Conservation (phyloP, 108 stramenopile species). For the Discostella pseudostelligera region DNA sequence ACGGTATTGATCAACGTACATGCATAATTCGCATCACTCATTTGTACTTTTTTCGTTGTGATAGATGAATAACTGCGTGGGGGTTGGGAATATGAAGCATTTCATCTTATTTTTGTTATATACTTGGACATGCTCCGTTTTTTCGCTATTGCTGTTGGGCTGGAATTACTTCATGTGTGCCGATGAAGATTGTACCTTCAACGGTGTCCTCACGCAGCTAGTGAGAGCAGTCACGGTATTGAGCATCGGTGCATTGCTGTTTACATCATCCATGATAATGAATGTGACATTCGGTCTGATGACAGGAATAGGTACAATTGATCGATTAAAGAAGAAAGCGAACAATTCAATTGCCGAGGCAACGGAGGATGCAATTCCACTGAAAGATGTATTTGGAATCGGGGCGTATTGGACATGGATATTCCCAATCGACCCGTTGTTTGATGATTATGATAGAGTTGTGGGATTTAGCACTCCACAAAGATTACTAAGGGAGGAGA, state of each 20-base stretch:
- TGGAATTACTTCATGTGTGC: conserved; percentile 80
- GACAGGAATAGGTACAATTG: conserved; percentile 92
- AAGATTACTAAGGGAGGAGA: conserved; percentile 74
- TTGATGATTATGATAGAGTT: conserved; percentile 84
- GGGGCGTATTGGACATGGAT: conserved; percentile 71
- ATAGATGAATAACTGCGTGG: conserved; percentile 98
- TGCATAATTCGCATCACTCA: conserved; percentile 56
- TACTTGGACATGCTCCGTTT: conserved; percentile 68
- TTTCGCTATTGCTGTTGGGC: conserved; percentile 62
- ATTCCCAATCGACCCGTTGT: conserved; percentile 80
- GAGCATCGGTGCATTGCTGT: conserved; percentile 63
- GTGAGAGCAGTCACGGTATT: conserved; percentile 70
- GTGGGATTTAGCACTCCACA: conserved; percentile 82
- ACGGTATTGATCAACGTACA: neutral
- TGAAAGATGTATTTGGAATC: conserved; percentile 83
- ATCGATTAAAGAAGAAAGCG: conserved; percentile 90
- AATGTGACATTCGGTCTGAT: conserved; percentile 87
- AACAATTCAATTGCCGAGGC: conserved; percentile 66
- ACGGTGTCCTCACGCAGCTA: conserved; percentile 53
- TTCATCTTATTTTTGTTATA: conserved; percentile 79
- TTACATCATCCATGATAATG: conserved; percentile 86
- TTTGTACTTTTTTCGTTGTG: conserved; percentile 9
- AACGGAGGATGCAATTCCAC: conserved; percentile 77
- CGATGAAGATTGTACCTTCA: conserved; percentile 66
- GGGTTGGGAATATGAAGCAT: conserved; percentile 81